phyloP scores from a whole-genome alignment of 768 basidiomycete genomes.

The Lactarius hatsudake region DNA sequence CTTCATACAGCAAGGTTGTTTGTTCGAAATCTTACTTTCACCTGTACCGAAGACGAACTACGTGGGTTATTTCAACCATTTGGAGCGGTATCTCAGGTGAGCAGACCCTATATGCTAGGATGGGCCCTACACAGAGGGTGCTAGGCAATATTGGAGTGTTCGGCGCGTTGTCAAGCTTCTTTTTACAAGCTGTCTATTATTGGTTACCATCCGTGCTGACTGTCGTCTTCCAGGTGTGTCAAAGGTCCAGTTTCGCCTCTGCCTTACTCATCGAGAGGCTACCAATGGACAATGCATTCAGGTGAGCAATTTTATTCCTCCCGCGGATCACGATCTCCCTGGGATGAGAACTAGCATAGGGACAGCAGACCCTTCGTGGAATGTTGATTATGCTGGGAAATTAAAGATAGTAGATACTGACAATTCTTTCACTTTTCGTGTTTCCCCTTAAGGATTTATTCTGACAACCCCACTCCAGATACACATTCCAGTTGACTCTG shows the following conservation, averaged over 20 bases:
- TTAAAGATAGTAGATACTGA: conserved; percentile 28
- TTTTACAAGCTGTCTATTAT: conserved; percentile 13
- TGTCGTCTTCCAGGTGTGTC: conserved; percentile 16
- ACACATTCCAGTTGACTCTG: conserved; percentile 53
- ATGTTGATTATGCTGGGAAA: conserved; percentile 47
- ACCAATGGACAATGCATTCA: conserved; percentile 26
- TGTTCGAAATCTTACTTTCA: conserved; percentile 91
- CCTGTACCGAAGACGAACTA: conserved; percentile 73
- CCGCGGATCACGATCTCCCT: not conserved
- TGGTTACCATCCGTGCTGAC: conserved; percentile 16
- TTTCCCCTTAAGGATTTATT: not conserved
- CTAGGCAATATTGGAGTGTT: conserved; percentile 59
- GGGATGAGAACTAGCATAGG: conserved; percentile 53
- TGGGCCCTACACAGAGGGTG: conserved; percentile 27
- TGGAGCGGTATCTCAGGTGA: conserved; percentile 77
- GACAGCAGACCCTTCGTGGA: conserved; percentile 61
- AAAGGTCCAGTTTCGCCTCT: conserved; percentile 8
- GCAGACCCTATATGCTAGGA: conserved; percentile 28
- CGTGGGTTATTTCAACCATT: conserved; percentile 58
- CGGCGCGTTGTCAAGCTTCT: not conserved
- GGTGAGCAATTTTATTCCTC: conserved; percentile 37
- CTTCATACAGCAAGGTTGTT: conserved; percentile 79
- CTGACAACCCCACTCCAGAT: conserved; percentile 37
- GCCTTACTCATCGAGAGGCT: conserved; percentile 7
- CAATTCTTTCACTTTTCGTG: not conserved